Conservation (phyloP, 148 eudicot species). For the Rhododendron griersonianum region DNA sequence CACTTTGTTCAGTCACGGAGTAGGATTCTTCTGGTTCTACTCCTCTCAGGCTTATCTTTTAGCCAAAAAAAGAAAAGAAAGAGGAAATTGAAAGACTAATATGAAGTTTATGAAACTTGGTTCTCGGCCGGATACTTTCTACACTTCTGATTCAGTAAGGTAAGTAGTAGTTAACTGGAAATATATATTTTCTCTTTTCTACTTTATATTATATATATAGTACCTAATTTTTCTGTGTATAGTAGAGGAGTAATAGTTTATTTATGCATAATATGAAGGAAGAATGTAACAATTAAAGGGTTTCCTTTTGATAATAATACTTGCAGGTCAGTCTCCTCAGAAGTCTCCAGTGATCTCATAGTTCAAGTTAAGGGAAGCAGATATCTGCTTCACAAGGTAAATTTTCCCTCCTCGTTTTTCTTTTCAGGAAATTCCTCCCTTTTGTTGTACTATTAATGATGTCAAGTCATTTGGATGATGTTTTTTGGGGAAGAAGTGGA, state of each 20-base stretch:
- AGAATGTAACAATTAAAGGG: neutral
- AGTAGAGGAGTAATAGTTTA: neutral
- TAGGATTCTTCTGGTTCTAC: neutral
- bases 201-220: neutral
- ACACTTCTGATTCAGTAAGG: conserved; percentile 77
- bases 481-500: neutral
- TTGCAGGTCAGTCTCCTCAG: conserved; percentile 81
- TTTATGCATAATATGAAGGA: too few relatives aligned
- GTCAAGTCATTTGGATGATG: neutral
- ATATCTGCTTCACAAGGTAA: conserved; percentile 94
- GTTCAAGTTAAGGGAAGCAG: conserved; percentile 71
- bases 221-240: neutral
- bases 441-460: neutral
- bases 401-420: neutral
- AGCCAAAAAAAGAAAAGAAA: neutral
- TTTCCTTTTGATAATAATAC: neutral
- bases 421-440: neutral
- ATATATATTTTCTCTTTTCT: neutral
- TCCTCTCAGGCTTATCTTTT: neutral
- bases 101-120: conserved; percentile 99
- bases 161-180: conserved; percentile 15
- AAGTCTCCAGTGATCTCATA: conserved; percentile 84
- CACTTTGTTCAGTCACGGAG: neutral
- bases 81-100: neutral
- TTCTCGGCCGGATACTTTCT: conserved; percentile 83